phyloP scores from a whole-genome alignment of 1,284 basidiomycete genomes.

The Chondrostereum purpureum region DNA sequence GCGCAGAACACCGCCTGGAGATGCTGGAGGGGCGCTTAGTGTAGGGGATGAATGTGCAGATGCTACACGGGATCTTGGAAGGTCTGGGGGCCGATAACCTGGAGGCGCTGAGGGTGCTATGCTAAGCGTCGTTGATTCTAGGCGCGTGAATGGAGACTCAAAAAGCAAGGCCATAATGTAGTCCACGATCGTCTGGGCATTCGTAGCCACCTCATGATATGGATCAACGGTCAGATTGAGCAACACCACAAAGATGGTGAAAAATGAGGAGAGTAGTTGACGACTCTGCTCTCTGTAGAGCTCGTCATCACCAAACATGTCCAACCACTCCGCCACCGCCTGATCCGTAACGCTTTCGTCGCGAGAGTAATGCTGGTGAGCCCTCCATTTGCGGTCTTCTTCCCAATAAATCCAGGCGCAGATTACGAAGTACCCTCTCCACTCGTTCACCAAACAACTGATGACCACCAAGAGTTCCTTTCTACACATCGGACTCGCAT shows the following conservation, averaged over 20 bases:
- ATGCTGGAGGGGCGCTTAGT: constrained; percentile 23
- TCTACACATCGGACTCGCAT: constrained; percentile 93
- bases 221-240: constrained; percentile 92
- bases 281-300: constrained; percentile 71
- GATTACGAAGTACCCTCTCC: constrained; percentile 92
- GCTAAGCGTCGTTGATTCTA: constrained; percentile 61
- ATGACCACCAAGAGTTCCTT: constrained; percentile 92
- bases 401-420: constrained; percentile 97
- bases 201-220: constrained; percentile 86
- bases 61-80: constrained; percentile 41
- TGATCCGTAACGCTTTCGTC: constrained; percentile 64
- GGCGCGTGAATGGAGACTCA: constrained; percentile 77
- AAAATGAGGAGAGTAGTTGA: constrained; percentile 83
- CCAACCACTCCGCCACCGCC: constrained; percentile 76
- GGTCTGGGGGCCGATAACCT: constrained; percentile 27
- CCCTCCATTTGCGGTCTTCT: constrained; percentile 62
- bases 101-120: constrained; percentile 38
- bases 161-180: constrained; percentile 87
- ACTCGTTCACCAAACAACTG: constrained; percentile 91
- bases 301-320: constrained; percentile 61
- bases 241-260: constrained; percentile 86
- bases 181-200: constrained; percentile 89
- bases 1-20: constrained; percentile 32
- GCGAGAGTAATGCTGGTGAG: constrained; percentile 28
- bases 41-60: constrained; percentile 44